These are phyloP conservation scores for Anisodus tanguticus DNA, from an alignment of 257 asterid species.

Conservation along the genomic window DNA sequence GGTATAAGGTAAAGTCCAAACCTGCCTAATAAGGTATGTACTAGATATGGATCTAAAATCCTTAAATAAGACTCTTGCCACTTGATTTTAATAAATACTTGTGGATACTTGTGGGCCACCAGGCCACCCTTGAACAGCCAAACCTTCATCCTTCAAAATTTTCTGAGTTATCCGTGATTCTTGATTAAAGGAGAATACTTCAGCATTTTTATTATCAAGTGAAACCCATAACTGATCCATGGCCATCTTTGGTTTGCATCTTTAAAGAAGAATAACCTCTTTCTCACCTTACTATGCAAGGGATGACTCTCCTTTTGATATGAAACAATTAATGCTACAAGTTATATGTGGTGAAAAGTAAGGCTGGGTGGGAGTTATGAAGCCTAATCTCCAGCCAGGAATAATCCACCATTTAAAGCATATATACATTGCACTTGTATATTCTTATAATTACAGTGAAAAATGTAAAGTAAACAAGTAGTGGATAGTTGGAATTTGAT, in stretches of 20 bases:
- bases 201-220: neutral
- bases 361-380: too few relatives aligned
- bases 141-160: neutral
- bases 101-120: too few relatives aligned
- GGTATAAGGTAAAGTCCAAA: neutral
- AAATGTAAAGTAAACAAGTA: conserved; percentile 11
- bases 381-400: neutral
- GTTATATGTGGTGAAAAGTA: too few relatives aligned
- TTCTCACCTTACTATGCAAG: neutral
- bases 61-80: neutral
- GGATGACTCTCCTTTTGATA: neutral
- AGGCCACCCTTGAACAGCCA: neutral
- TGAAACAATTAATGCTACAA: too few relatives aligned
- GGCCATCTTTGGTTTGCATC: neutral
- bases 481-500: neutral
- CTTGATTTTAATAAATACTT: neutral
- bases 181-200: neutral
- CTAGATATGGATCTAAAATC: neutral
- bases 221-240: neutral
- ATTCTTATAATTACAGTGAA: neutral
- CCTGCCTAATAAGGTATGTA: neutral
- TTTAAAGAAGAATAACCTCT: neutral
- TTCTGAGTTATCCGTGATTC: neutral
- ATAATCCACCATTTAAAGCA: neutral
- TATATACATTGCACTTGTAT: neutral